phyloP scores from a whole-genome alignment of 73 alveolate species.

The Symbiodinium pilosum region DNA sequence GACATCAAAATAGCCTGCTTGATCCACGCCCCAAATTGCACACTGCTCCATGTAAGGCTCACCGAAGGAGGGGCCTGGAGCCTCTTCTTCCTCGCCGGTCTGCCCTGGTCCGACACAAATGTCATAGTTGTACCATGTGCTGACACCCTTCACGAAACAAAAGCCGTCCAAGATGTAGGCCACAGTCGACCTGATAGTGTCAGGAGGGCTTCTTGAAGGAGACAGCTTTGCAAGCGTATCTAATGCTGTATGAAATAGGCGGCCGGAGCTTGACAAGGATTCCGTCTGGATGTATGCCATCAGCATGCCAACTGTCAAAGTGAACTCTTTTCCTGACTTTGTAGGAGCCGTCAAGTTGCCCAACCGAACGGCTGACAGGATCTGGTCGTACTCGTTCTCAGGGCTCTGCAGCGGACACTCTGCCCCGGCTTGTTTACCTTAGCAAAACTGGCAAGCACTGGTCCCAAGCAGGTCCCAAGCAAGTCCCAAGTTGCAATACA shows the following conservation, averaged over 20 bases:
- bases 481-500: too few species aligned
- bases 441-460: too few species aligned
- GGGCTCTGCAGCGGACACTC: slow-evolving; percentile 12
- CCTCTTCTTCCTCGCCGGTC: slow-evolving; percentile 39
- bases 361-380: background rate
- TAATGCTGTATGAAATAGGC: background rate
- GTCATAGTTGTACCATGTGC: slow-evolving; percentile 87
- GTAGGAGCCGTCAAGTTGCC: background rate
- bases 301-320: slow-evolving; percentile 57
- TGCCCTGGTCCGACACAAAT: slow-evolving; percentile 85
- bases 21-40: slow-evolving; percentile 79
- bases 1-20: slow-evolving; percentile 57
- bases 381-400: background rate
- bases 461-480: too few species aligned
- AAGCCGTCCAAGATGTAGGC: slow-evolving; percentile 78
- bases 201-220: background rate
- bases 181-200: background rate
- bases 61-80: background rate
- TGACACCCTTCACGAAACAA: slow-evolving; percentile 57
- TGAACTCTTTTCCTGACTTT: slow-evolving; percentile 19
- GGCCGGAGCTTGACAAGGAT: slow-evolving; percentile 2
- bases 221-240: background rate
- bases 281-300: slow-evolving; percentile 85
- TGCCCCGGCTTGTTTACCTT: background rate
- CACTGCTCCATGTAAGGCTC: slow-evolving; percentile 82